Evolutionary conservation across 345 rosid genomes (phyloP), one percentile per base, ranked within the genome.

Genomic region (Moricandia moricandioides): DNA sequence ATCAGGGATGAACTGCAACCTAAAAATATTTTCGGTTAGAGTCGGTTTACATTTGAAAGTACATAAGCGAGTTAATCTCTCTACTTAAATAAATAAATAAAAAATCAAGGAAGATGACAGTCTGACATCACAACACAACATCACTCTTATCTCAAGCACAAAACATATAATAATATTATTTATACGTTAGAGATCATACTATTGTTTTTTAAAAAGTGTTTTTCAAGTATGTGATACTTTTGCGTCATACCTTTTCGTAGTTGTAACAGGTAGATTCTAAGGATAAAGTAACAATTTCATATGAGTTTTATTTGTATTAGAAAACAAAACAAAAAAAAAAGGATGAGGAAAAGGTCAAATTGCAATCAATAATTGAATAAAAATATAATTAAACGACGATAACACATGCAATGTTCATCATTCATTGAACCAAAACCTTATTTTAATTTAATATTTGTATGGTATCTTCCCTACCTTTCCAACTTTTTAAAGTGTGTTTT

Each of bases 381-480:
- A 49, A 0, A 17, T 16, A 49, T 49, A 49, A 49, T 49, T 49
- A 11, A 49, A 49, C 24, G 56, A 49, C 24, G 56, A 49, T 8
- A 49, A 49, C 56, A 49, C 56, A 49, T 49, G 56, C 21, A 16
- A 16, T 49, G 56, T 49, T 49, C 56, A 49, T 17, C 24, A 49
- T 49, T 49, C 56, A 49, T 6, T 49, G 56, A 49, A 49, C 24
- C 56, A 18, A 54, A 39, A 6, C 11, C 56, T 65, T 59, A 37
- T 56, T 70, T 57, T 24, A 43, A 65, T 64, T 64, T 21, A 63
- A 69, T 76, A 10, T 69, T 29, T 45, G 14, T 71, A 2, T 47
- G 52, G 30, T 33, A 37, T 47, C 80, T 77, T 49, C n/a, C 62
- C 14, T 47, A 58, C 62, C 71, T 71, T 31, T 66, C 66, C 31